Base-by-base conservation (phyloP, 257 asterid species). In the Rubia yunnanensis region DNA sequence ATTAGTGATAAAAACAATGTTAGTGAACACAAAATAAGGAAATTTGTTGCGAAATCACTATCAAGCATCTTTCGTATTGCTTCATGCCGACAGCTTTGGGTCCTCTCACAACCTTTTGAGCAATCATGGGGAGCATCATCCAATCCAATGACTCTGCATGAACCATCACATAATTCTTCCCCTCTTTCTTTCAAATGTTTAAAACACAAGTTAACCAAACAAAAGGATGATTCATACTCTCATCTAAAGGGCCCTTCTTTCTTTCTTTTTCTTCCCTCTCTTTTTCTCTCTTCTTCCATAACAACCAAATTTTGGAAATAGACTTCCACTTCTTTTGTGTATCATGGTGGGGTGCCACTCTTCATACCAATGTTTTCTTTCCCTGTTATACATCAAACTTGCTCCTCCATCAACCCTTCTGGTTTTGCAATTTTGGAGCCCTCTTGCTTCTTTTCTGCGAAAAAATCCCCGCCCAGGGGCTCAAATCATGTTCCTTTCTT, bases 1-100 rank as follows among this genome's bases (percentile, higher is more conserved):
- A n/a, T n/a, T n/a, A n/a, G n/a, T n/a, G n/a, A n/a, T n/a, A n/a
- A n/a, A n/a, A n/a, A n/a, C n/a, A n/a, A n/a, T n/a, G n/a, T n/a
- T n/a, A n/a, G n/a, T n/a, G n/a, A n/a, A n/a, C n/a, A n/a, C 78
- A 70, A 71, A 82, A 66, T 26, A 55, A 74, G 77, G 67, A 68
- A 76, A 56, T 66, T 77, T 27, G 80, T 74, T 75, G 84, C 79
- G 65, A 77, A 73, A 78, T 85, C 85, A 44, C 86, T 48, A 76
- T 82, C 84, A 71, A 49, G 80, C 79, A 75, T 82, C 89, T 75
- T 70, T 74, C 62, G 82, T 68, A 69, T 78, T 61, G 83, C 67
- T 80, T 78, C 79, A 68, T 71, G 80, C 82, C 73, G 85, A 81
- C 91, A 77, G 72, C 74, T 73, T 72, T 69, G 81, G 84, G 84